Evolutionary conservation across 1,284 basidiomycete species (phyloP).

Genomic region (Bondarzewia mesenterica): DNA sequence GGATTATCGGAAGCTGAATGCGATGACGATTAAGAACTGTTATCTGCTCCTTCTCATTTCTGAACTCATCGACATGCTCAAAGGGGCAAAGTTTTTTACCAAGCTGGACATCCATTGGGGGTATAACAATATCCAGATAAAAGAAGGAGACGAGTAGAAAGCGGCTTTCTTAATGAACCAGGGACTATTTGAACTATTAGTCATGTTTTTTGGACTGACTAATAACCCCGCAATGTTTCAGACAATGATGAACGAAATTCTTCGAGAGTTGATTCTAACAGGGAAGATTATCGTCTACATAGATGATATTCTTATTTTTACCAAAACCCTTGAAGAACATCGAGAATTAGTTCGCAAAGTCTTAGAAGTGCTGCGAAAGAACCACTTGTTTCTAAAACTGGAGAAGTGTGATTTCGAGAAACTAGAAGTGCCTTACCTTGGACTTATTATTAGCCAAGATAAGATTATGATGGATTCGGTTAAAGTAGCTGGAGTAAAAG

Average conservation of each 20-base stretch:
- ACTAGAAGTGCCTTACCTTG: background rate
- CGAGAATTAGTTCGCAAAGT: background rate
- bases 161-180: too few relatives aligned
- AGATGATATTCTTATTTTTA: background rate
- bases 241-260: too few relatives aligned
- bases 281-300: too few relatives aligned
- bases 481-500: background rate
- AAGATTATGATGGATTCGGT: background rate
- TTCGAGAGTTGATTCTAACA: too few relatives aligned
- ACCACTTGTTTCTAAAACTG: background rate
- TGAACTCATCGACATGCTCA: background rate
- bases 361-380: background rate
- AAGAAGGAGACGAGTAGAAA: too few relatives aligned
- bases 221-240: too few relatives aligned
- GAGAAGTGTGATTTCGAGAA: background rate
- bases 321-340: background rate
- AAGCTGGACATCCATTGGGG: background rate
- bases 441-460: background rate
- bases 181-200: too few relatives aligned
- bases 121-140: too few relatives aligned
- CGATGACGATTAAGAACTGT: background rate
- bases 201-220: too few relatives aligned
- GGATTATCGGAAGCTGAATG: too few relatives aligned
- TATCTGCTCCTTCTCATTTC: background rate
- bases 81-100: background rate